phyloP scores from a whole-genome alignment of 805 yeast species.

The Blastobotrys chiropterorum region DNA sequence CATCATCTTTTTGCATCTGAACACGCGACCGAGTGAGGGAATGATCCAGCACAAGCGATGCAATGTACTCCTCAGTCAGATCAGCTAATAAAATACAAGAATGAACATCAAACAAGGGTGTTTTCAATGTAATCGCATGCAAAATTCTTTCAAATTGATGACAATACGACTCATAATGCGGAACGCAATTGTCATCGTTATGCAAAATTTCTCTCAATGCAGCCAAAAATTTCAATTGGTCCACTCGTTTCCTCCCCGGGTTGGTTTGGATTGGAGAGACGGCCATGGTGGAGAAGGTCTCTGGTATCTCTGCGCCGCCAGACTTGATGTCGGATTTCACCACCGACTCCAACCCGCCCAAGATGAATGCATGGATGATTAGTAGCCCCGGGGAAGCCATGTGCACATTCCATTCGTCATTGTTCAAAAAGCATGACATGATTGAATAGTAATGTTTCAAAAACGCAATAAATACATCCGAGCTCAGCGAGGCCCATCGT shows the following conservation, averaged over 20 bases:
- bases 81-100: slow-evolving; percentile 35
- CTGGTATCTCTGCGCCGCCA: background rate
- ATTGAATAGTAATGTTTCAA: slow-evolving; percentile 36
- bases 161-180: slow-evolving; percentile 28
- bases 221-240: slow-evolving; percentile 29
- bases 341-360: slow-evolving; percentile 21
- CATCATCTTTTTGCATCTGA: slow-evolving; percentile 20
- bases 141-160: slow-evolving; percentile 34
- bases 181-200: slow-evolving; percentile 28
- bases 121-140: slow-evolving; percentile 29
- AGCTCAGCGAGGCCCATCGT: slow-evolving; percentile 30
- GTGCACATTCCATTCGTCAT: background rate
- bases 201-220: slow-evolving; percentile 35
- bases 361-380: slow-evolving; percentile 20
- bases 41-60: slow-evolving; percentile 27
- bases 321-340: slow-evolving; percentile 14
- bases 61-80: slow-evolving; percentile 35
- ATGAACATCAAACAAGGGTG: slow-evolving; percentile 32
- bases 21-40: slow-evolving; percentile 23
- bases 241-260: slow-evolving; percentile 25
- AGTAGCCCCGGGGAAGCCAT: slow-evolving; percentile 24
- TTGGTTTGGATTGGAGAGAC: slow-evolving; percentile 20
- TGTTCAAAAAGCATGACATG: slow-evolving; percentile 18
- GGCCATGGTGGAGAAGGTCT: slow-evolving; percentile 13
- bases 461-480: slow-evolving; percentile 36